These are phyloP conservation scores for Trichocladium uniseriatum DNA, from an alignment of 495 filamentous ascomycete genomes.

Conservation along the genomic window DNA sequence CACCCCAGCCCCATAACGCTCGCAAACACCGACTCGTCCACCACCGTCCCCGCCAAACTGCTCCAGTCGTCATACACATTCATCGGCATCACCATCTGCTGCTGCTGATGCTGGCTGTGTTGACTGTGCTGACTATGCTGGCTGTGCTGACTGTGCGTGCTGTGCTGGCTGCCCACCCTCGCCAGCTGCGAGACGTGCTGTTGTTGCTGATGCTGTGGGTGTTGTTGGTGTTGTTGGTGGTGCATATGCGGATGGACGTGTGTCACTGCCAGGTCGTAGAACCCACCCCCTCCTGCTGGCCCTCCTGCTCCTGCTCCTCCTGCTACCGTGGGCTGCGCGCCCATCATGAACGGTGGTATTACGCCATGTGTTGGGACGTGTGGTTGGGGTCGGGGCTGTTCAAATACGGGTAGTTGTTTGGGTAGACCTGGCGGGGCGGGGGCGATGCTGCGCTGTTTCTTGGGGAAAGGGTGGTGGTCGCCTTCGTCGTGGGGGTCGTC, in stretches of 20 bases:
- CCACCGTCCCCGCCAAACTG: slow-evolving; percentile 20
- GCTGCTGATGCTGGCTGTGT: slow-evolving; percentile 1
- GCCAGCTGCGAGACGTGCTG: too few relatives aligned
- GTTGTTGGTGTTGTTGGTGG: background rate
- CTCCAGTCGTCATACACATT: slow-evolving; percentile 26
- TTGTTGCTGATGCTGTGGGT: slow-evolving; percentile 8
- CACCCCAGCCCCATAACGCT: slow-evolving; percentile 11
- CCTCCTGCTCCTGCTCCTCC: too few relatives aligned
- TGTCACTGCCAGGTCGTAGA: slow-evolving; percentile 9
- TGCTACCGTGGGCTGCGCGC: background rate
- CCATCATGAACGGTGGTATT: slow-evolving; percentile 3
- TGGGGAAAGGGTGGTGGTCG: background rate
- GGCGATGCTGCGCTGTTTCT: slow-evolving; percentile 16
- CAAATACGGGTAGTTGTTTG: background rate
- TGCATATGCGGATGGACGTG: slow-evolving; percentile 15
- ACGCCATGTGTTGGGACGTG: background rate
- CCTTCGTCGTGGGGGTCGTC: slow-evolving; percentile 1
- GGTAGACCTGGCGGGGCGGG: slow-evolving; percentile 2
- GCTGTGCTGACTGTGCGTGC: background rate
- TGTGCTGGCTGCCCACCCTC: too few relatives aligned
- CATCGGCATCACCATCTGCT: slow-evolving; percentile 1
- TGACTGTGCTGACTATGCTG: slow-evolving; percentile 1
- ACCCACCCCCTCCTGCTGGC: too few relatives aligned
- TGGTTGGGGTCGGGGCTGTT: background rate
- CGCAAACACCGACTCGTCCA: slow-evolving; percentile 18